Evolutionary conservation across 176 grass and related monocot species (phyloP), one percentile per base, ranked within the genome.

Genomic region (Cenchrus fungigraminus): DNA sequence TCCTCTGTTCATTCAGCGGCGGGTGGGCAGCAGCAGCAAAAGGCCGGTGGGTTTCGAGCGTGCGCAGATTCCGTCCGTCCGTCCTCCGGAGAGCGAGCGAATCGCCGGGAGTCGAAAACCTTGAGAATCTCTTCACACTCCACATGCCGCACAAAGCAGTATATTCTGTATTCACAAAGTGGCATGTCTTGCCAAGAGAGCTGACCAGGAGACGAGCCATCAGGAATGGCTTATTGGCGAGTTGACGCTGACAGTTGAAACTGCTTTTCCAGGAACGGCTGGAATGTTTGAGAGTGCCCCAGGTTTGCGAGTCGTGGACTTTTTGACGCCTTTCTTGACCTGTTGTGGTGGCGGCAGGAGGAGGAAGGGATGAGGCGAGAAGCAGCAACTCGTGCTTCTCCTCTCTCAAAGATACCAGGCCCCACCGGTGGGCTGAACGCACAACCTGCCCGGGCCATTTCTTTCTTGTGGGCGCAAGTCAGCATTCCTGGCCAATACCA

Each of bases 401-500:
- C 43, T 73, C 55, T 59, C 4, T 7, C 16, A 2, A 57, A 6
- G 51, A 20, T 1, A n/a, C 52, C 10, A 8, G n/a, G 25, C 25
- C 9, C 59, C 77, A 34, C 58, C 83, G n/a, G 22, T 70, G 42
- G 64, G 65, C 73, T 77, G 25, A 25, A 25, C 25, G 72, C 32
- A 16, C 34, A n/a, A 50, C 29, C 55, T 42, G 68, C 69, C 68
- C 43, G 55, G 22, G 4, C 44, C 13, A 0, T 20, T 67, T 80
- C 62, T 67, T 67, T 80, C 62, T 80, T 67, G 78, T 80, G 78
- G 45, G 78, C 46, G 76, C 58, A 25, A 9, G 73, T 77, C 74
- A 37, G 55, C 74, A 25, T 25, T 25, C 25, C 25, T 25, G 25
- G 25, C 25, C 25, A 25, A 25, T 25, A 25, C 25, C 25, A 25